A percentile compares a stretch with the other conserved stretches of the same genome.
Conservation (phyloP, 495 filamentous ascomycete species). For the Penicillium salamii region DNA sequence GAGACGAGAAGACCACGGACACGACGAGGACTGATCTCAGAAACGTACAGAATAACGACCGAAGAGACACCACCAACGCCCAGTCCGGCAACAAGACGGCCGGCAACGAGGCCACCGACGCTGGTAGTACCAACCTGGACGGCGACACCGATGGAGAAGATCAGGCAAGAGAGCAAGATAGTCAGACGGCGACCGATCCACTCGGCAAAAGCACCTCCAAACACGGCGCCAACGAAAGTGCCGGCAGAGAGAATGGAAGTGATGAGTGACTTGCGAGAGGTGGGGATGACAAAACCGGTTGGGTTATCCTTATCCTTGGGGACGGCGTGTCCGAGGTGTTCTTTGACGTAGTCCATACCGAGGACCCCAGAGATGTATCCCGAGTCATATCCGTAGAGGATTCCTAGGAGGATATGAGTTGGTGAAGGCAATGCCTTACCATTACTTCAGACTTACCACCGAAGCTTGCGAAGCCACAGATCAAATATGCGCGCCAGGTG, state of each 20-base stretch:
- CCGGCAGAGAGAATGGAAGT: conserved; percentile 70
- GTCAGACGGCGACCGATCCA: conserved; percentile 63
- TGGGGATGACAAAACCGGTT: conserved; percentile 3
- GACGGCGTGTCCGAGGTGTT: conserved; percentile 34
- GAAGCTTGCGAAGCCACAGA: conserved; percentile 57
- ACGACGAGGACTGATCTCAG: conserved; percentile 56
- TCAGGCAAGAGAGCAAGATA: conserved; percentile 58
- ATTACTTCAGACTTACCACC: conserved; percentile 42
- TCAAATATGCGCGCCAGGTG: conserved; percentile 57
- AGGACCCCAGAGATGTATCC: conserved; percentile 12
- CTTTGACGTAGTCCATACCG: conserved; percentile 51
- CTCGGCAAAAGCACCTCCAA: conserved; percentile 64
- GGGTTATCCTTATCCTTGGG: conserved; percentile 11
- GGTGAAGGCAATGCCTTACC: too few relatives aligned
- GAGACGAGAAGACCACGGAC: conserved; percentile 66
- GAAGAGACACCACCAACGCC: conserved; percentile 73
- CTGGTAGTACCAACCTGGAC: conserved; percentile 53
- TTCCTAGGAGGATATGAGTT: conserved; percentile 16
- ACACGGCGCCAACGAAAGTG: conserved; percentile 70
- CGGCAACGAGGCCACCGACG: conserved; percentile 56
- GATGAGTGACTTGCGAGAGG: conserved; percentile 50
- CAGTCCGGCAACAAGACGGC: conserved; percentile 67
- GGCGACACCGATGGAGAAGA: conserved; percentile 62
- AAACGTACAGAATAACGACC: conserved; percentile 70
- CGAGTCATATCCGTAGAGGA: conserved; percentile 52